phyloP scores from a whole-genome alignment of 148 eudicot species.

The Amaranthus palmeri region DNA sequence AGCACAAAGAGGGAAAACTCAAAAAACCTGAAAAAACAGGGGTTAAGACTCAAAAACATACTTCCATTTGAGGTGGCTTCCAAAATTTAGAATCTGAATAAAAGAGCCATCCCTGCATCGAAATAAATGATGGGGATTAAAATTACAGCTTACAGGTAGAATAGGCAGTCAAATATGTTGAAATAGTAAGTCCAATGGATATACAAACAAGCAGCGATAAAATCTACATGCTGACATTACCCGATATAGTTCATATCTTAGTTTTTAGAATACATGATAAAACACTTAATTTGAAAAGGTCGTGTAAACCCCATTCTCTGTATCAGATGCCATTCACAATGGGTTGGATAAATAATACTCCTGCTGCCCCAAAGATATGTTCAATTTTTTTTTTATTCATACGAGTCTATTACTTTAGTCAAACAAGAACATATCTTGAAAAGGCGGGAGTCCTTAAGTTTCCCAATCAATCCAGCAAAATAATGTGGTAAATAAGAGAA shows the following conservation, averaged over 20 bases:
- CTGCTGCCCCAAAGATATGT: too few species aligned
- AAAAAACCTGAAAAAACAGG: not conserved
- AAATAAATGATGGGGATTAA: constrained; percentile 8
- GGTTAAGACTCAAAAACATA: constrained; percentile 32
- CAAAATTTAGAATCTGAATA: constrained; percentile 84
- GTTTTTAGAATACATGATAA: not conserved
- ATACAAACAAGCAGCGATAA: not conserved
- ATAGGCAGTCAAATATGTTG: not conserved
- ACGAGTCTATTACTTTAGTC: too few species aligned
- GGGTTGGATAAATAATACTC: too few species aligned
- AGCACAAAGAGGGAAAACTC: not conserved
- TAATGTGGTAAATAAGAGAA: not conserved
- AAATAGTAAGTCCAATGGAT: not conserved
- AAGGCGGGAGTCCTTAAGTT: too few species aligned
- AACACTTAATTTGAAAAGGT: not conserved
- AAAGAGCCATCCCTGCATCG: constrained; percentile 94
- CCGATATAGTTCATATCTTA: not conserved
- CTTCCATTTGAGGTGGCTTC: constrained; percentile 97
- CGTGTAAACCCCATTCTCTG: not conserved
- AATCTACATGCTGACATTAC: not conserved
- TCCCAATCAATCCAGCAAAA: not conserved
- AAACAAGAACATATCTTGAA: too few species aligned
- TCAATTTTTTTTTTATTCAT: too few species aligned
- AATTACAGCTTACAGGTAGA: constrained; percentile 3
- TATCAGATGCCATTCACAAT: too few species aligned